These are phyloP conservation scores for Phytophthora fragariae DNA, from an alignment of 352 stramenopile genomes.

Conservation along the genomic window DNA sequence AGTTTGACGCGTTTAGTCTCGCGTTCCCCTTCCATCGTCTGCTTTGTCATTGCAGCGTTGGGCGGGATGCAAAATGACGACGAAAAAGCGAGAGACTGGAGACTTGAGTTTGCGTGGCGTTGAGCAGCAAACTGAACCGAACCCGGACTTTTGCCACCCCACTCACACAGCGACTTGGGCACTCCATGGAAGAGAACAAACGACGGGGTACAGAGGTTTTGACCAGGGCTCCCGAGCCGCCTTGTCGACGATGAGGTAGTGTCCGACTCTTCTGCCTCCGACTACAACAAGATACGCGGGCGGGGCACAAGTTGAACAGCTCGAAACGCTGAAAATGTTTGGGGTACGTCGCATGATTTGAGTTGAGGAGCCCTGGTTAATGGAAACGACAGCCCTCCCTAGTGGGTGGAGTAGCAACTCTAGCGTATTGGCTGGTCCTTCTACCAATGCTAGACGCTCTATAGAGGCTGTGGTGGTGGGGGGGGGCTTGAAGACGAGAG, in stretches of 20 bases:
- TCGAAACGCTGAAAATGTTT: constrained; percentile 17
- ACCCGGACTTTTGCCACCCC: constrained; percentile 26
- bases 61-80: constrained; percentile 41
- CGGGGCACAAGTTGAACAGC: neutral
- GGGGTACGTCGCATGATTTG: constrained; percentile 21
- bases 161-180: neutral
- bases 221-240: neutral
- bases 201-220: neutral
- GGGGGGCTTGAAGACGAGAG: neutral
- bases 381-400: constrained; percentile 23
- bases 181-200: constrained; percentile 31
- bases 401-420: constrained; percentile 22
- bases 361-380: constrained; percentile 22
- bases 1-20: constrained; percentile 44
- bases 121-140: constrained; percentile 43
- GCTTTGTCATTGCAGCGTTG: constrained; percentile 33
- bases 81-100: constrained; percentile 17
- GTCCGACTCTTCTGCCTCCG: constrained; percentile 26
- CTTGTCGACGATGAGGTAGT: constrained; percentile 6
- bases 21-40: constrained; percentile 26
- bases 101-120: constrained; percentile 42
- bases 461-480: neutral
- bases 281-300: constrained; percentile 35
- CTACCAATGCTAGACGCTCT: neutral
- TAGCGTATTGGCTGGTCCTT: neutral